A percentile compares a stretch with the other conserved stretches of the same genome.
phyloP scores from a whole-genome alignment of 2,329 filamentous ascomycete species.

The Talaromyces albobiverticillius region DNA sequence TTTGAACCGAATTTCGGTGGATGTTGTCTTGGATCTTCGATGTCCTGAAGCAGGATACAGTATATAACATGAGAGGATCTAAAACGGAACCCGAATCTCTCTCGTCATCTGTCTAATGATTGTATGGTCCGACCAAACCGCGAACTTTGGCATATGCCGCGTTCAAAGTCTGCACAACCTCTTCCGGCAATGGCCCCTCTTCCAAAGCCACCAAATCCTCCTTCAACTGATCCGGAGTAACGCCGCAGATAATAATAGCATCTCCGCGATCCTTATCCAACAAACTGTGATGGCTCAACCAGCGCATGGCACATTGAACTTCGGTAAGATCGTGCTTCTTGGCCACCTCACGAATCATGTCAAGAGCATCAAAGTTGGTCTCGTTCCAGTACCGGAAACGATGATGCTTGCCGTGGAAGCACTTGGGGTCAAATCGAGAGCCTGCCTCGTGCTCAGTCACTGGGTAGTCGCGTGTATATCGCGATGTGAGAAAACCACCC shows the following conservation, averaged over 20 bases:
- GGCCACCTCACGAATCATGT: slow-evolving; percentile 34
- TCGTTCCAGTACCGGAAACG: slow-evolving; percentile 42
- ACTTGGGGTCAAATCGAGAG: slow-evolving; percentile 39
- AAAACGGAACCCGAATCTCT: too few relatives aligned
- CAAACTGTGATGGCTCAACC: slow-evolving; percentile 45
- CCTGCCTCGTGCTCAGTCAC: slow-evolving; percentile 28
- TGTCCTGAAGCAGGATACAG: too few relatives aligned
- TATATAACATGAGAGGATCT: too few relatives aligned
- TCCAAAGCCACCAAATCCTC: slow-evolving; percentile 38
- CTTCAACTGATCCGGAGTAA: slow-evolving; percentile 35
- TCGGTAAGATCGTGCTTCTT: slow-evolving; percentile 42
- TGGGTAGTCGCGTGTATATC: slow-evolving; percentile 30
- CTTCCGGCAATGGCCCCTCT: slow-evolving; percentile 39
- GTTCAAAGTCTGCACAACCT: slow-evolving; percentile 38
- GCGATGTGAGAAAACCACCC: slow-evolving; percentile 46
- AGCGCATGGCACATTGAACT: slow-evolving; percentile 45
- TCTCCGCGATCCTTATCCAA: slow-evolving; percentile 32
- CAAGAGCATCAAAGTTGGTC: slow-evolving; percentile 43
- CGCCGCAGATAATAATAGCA: slow-evolving; percentile 40
- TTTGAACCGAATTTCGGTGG: too few relatives aligned
- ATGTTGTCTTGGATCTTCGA: too few relatives aligned
- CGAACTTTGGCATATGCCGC: slow-evolving; percentile 17
- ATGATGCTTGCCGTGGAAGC: slow-evolving; percentile 35
- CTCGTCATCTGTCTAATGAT: too few relatives aligned
- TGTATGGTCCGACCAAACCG: slow-evolving; percentile 29